Percentiles rank a stretch among this genome's conserved stretches.
Conservation (phyloP, 768 basidiomycete genomes). For the Clathrus columnatus region DNA sequence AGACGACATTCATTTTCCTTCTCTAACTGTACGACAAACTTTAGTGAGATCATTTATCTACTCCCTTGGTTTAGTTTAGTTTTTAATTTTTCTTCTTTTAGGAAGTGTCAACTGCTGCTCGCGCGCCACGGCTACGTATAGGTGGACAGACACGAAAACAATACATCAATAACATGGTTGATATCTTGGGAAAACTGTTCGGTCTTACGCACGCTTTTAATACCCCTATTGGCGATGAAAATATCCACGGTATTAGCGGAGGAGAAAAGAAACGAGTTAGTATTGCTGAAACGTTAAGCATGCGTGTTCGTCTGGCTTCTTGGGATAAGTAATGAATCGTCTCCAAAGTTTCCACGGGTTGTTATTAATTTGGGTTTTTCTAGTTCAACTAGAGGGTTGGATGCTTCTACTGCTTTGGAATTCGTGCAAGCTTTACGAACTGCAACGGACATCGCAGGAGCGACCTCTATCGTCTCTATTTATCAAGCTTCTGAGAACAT, state of each 20-base stretch:
- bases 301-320: constrained; percentile 49
- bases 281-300: constrained; percentile 73
- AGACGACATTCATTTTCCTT: constrained; percentile 82
- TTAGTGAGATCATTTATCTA: constrained; percentile 27
- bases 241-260: constrained; percentile 56
- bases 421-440: constrained; percentile 71
- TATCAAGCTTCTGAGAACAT: constrained; percentile 75
- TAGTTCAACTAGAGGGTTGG: constrained; percentile 71
- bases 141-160: constrained; percentile 38
- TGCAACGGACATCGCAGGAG: constrained; percentile 75
- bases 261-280: constrained; percentile 78
- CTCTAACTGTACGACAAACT: constrained; percentile 71
- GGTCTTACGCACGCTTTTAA: constrained; percentile 38
- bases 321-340: constrained; percentile 63
- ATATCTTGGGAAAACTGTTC: constrained; percentile 48
- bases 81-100: neutral
- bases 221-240: constrained; percentile 32
- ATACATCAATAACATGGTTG: constrained; percentile 38
- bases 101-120: constrained; percentile 54
- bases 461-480: constrained; percentile 73
- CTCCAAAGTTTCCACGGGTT: constrained; percentile 19
- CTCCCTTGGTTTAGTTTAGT: neutral
- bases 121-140: constrained; percentile 51
- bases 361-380: constrained; percentile 30
- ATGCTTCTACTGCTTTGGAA: constrained; percentile 84